phyloP scores from a whole-genome alignment of 371 early-diverging fungal genomes.

The Mortierella sp. region DNA sequence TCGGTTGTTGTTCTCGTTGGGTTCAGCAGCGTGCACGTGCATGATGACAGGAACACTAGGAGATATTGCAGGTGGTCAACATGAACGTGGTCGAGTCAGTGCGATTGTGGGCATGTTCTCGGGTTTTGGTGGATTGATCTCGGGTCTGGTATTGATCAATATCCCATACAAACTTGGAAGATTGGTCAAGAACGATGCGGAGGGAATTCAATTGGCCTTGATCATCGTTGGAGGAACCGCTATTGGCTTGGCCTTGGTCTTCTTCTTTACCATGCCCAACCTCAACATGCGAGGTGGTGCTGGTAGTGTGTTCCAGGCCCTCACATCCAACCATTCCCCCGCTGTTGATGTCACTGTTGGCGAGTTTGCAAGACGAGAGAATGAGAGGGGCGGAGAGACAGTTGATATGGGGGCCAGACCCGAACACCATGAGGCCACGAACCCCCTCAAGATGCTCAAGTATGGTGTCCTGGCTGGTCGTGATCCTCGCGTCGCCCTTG shows the following conservation, averaged over 20 bases:
- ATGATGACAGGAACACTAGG: slow-evolving; percentile 76
- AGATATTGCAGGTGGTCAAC: slow-evolving; percentile 59
- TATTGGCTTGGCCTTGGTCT: slow-evolving; percentile 46
- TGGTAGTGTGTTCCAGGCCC: too few species aligned
- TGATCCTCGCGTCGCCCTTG: slow-evolving; percentile 70
- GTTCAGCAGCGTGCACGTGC: slow-evolving; percentile 72
- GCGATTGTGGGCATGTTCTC: slow-evolving; percentile 64
- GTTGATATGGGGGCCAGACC: not conserved
- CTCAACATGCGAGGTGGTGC: not conserved
- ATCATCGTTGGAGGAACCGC: slow-evolving; percentile 58
- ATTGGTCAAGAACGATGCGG: slow-evolving; percentile 18
- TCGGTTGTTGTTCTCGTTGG: slow-evolving; percentile 71
- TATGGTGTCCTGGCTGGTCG: slow-evolving; percentile 62
- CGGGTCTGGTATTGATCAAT: slow-evolving; percentile 59
- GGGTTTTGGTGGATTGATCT: slow-evolving; percentile 63
- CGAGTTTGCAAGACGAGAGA: not conserved
- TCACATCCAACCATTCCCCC: too few species aligned
- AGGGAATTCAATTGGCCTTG: slow-evolving; percentile 50
- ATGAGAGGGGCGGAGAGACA: too few species aligned
- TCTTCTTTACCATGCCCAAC: slow-evolving; percentile 58
- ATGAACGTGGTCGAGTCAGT: slow-evolving; percentile 60
- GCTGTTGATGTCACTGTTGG: too few species aligned
- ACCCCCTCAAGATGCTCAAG: slow-evolving; percentile 22
- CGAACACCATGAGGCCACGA: not conserved
- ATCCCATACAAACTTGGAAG: slow-evolving; percentile 55